phyloP scores from a whole-genome alignment of 2,329 filamentous ascomycete species.

The Diatrype stigma region DNA sequence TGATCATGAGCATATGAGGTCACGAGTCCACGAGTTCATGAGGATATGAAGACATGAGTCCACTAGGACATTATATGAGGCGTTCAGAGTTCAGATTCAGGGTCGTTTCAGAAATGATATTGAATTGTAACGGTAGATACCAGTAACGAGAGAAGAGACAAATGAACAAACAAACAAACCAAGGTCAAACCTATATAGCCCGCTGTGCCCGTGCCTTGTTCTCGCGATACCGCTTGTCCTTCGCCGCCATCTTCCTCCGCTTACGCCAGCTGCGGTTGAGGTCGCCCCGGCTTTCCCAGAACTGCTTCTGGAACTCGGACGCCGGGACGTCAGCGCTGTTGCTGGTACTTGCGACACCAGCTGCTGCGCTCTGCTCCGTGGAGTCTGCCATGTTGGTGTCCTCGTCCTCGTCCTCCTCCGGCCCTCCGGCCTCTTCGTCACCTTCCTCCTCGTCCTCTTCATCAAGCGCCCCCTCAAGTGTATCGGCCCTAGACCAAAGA shows the following conservation, averaged over 20 bases:
- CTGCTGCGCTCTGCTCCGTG: slow-evolving; percentile 1
- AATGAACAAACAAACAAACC: neutral
- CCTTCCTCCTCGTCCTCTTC: slow-evolving; percentile 40
- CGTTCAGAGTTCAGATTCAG: too few relatives aligned
- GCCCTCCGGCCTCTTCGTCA: slow-evolving; percentile 26
- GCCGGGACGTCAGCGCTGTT: slow-evolving; percentile 13
- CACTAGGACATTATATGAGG: too few relatives aligned
- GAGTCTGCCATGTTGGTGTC: slow-evolving; percentile 14
- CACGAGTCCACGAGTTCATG: neutral
- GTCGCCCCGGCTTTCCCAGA: slow-evolving; percentile 63
- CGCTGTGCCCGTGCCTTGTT: slow-evolving; percentile 52
- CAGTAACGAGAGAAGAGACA: neutral
- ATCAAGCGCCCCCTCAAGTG: slow-evolving; percentile 21
- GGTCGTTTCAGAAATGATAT: too few relatives aligned
- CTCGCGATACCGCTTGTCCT: slow-evolving; percentile 64
- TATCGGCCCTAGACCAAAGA: slow-evolving; percentile 43
- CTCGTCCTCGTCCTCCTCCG: slow-evolving; percentile 15
- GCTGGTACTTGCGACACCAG: neutral
- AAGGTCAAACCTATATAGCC: slow-evolving; percentile 27
- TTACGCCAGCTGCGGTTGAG: slow-evolving; percentile 64
- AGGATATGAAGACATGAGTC: too few relatives aligned
- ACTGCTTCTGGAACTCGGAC: slow-evolving; percentile 61
- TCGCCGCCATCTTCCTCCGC: slow-evolving; percentile 56
- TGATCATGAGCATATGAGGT: neutral
- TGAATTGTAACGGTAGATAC: neutral